Conservation (phyloP, 2,329 filamentous ascomycete genomes). For the Lithohypha guttulata region DNA sequence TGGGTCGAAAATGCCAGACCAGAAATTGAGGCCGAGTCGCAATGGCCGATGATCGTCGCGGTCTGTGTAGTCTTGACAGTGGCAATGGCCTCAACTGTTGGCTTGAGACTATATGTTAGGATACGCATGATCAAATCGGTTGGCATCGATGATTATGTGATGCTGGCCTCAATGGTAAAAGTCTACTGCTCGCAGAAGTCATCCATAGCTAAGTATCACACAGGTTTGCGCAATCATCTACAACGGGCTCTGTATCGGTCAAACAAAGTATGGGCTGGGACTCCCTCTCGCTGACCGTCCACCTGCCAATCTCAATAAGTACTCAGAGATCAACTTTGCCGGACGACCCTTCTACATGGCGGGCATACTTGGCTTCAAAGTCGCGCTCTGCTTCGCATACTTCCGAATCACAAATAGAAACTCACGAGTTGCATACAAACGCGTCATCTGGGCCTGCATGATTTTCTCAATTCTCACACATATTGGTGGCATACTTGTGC, state of each 20-base stretch:
- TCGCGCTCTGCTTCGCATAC: conserved; percentile 44
- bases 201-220: too few relatives aligned
- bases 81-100: conserved; percentile 35
- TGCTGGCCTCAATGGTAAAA: conserved; percentile 27
- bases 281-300: conserved; percentile 38
- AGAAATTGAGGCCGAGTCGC: conserved; percentile 37
- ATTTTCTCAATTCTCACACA: conserved; percentile 37
- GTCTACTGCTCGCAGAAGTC: neutral
- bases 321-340: conserved; percentile 40
- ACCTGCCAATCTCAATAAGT: conserved; percentile 33
- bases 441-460: conserved; percentile 37
- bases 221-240: conserved; percentile 5
- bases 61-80: conserved; percentile 38
- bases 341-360: conserved; percentile 46
- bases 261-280: conserved; percentile 45
- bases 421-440: conserved; percentile 35
- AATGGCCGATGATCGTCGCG: conserved; percentile 41
- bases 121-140: conserved; percentile 37
- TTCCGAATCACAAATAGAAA: conserved; percentile 42
- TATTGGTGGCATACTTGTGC: conserved; percentile 38
- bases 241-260: conserved; percentile 24
- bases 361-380: conserved; percentile 48
- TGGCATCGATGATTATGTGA: conserved; percentile 40
- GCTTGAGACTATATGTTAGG: conserved; percentile 37
- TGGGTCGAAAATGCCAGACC: conserved; percentile 40